Base-by-base conservation (phyloP, 2,329 filamentous ascomycete genomes). In the Diaporthe sp. region DNA sequence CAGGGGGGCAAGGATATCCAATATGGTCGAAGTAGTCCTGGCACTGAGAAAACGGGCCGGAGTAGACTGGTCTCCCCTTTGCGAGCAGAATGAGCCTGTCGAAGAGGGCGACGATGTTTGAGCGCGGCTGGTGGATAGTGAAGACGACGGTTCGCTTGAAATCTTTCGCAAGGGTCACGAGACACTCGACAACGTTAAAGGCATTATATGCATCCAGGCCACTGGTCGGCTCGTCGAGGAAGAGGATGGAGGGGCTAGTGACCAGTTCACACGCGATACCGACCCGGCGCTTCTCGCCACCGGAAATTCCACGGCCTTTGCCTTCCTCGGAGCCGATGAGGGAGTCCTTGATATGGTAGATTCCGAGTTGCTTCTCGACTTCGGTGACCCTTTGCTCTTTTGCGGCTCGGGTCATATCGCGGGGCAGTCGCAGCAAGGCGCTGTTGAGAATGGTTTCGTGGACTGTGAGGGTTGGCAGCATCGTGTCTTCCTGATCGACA, bases 121-220 rank as follows among this genome's bases (percentile, higher is more conserved):
- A 99, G 79, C 97, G 92, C 51, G 97, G 97, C 81, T 99, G 97
- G 83, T 99, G 97, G 78, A 99, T 99, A 20, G 97, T 99, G 86
- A 99, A 98, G 77, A 99, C 94, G 73, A 99, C 95, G 0, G 97
- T 99, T 76, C 97, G 91, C 85, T 98, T 97, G 86, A 98, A 99
- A 57, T 92, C 97, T 87, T 98, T 98, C 71, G 97, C 97, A 60
- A 99, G 87, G 1, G 94, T 98, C 53, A 98, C 96, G 13, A 99
- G 90, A 81, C 96, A 98, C 83, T 99, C 97, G 37, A 99, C 92
- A 53, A 99, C 97, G 78, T 99, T 99, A 88, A 97, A 99, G 8
- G 97, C 97, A 82, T 99, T 99, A 88, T 93, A 99, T 1, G 97
- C 95, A 83, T 99, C 97, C 31, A 98, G 89, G 72, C 97, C 97